Conservation (phyloP, 129 eudicot species). For the Flaveria trinervia region DNA sequence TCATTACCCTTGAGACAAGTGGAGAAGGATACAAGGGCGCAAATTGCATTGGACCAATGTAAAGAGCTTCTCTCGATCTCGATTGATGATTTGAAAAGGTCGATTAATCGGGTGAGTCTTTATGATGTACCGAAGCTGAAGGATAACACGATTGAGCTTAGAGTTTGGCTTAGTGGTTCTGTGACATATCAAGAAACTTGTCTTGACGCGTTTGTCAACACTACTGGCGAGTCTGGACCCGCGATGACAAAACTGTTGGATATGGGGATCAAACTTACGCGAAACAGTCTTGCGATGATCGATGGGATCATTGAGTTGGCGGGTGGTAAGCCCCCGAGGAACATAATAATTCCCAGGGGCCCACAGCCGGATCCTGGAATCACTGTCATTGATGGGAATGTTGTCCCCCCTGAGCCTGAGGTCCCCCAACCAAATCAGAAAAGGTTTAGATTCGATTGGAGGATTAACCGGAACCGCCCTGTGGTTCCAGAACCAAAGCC, state of each 20-base stretch:
- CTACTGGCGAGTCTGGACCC: slow-evolving; percentile 35
- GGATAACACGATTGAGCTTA: slow-evolving; percentile 38
- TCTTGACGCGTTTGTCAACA: slow-evolving; percentile 49
- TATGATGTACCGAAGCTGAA: slow-evolving; percentile 32
- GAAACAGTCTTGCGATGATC: slow-evolving; percentile 56
- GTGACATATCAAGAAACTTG: slow-evolving; percentile 63
- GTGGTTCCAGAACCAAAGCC: slow-evolving; percentile 8
- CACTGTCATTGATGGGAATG: not conserved
- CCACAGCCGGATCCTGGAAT: not conserved
- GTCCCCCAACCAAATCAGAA: not conserved
- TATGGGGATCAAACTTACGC: slow-evolving; percentile 33
- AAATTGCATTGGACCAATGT: slow-evolving; percentile 41
- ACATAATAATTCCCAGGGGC: not conserved
- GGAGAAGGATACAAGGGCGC: slow-evolving; percentile 38
- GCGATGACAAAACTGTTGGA: slow-evolving; percentile 45
- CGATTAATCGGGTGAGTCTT: slow-evolving; percentile 25
- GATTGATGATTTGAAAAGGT: slow-evolving; percentile 47
- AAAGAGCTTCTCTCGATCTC: slow-evolving; percentile 43
- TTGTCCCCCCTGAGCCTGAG: not conserved
- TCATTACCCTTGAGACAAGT: slow-evolving; percentile 30
- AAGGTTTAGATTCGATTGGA: slow-evolving; percentile 11
- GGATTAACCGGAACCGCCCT: not conserved
- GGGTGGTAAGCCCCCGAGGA: not conserved
- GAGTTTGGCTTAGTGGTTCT: slow-evolving; percentile 61
- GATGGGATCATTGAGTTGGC: slow-evolving; percentile 34